Evolutionary conservation across 2,329 filamentous ascomycete genomes (phyloP), one percentile per base, ranked within the genome.

Genomic region (Bipolaris bicolor): DNA sequence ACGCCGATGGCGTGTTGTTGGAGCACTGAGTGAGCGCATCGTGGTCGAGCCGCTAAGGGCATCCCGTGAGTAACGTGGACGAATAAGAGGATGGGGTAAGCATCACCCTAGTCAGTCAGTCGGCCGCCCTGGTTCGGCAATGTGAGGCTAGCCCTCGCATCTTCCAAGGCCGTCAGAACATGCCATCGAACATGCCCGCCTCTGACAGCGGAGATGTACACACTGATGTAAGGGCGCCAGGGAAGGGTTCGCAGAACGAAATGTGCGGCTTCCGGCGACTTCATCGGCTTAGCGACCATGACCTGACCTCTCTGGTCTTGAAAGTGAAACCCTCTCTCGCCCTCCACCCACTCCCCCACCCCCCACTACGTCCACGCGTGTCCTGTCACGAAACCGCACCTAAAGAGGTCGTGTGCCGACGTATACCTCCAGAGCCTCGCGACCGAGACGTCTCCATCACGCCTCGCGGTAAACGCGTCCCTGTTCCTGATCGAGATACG

Each of bases 61-160:
- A 61, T 47, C 49, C 58, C 49, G 53, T 55, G 60, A 66, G 61
- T 70, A 71, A 73, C 73, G 71, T 75, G 72, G 72, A 71, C 68
- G 60, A 72, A 68, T 73, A 60, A 70, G 57, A 70, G 64, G 52
- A 46, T 49, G 53, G 48, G 43, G 48, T 57, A 36, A 61, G 53
- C 56, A 49, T 36, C 29, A 66, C 62, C 70, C 69, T 49, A 57
- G 67, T 62, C 58, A 57, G 66, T 62, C 58, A 36, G 22, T 41
- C 51, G 44, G 61, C 15, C 52, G 65, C 63, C 57, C 63, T 58
- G 62, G 60, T 63, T 61, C 61, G 56, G 22, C 50, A 57, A 51
- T 67, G 69, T 72, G 68, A 75, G 70, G 71, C 71, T 68, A 70
- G 56, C 56, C 54, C 55, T 69, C 63, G 46, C 40, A 61, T 63